Evolutionary conservation across 179 eudicot genomes (phyloP), one percentile per base, ranked within the genome.

Genomic region (Silene vulgaris): DNA sequence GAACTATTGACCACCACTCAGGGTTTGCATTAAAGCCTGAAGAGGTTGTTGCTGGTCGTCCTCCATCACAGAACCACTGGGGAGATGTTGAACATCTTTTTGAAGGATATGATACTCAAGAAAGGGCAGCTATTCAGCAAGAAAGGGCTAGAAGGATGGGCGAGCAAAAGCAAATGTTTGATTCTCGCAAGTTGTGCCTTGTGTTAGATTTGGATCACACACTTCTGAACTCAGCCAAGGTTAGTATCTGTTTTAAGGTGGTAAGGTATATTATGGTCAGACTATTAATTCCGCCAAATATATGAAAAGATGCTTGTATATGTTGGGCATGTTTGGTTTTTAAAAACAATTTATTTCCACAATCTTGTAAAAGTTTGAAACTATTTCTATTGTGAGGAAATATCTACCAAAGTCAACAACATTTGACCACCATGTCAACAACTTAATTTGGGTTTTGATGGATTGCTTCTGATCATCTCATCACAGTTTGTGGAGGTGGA

Each of bases 191-290:
- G 87, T 80, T 96, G 62, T 91, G 99, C 80, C 97, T 96, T 78
- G 99, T 96, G 78, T 84, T 96, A 83, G 99, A 96, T 86, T 84
- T 96, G 76, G 99, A 96, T 85, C 99, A 96, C 79, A 96, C 99
- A 14, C 98, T 96, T 71, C 88, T 96, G 66, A 96, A 96, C 85
- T 96, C 99, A 52, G 98, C 98, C 21, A 96, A 96, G 97, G 99
- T 90, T 87, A 74, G 72, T 65, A 17, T 62, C 59, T 8, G 48
- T 56, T 50, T 66, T 57, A 59, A 57, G 45, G 43, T 57, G 57
- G 57, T 50, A 50, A 48, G 54, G 54, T 48, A 48, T 48, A 48
- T 48, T 48, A 13, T 48, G 54, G 54, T 8, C 13, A 50, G 54
- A 50, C 17, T 3, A 50, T 11, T 13, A 50, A 50, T 13, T 37